These are phyloP conservation scores for Saitozyma sp. DNA, from an alignment of 768 basidiomycete genomes.

Conservation along the genomic window DNA sequence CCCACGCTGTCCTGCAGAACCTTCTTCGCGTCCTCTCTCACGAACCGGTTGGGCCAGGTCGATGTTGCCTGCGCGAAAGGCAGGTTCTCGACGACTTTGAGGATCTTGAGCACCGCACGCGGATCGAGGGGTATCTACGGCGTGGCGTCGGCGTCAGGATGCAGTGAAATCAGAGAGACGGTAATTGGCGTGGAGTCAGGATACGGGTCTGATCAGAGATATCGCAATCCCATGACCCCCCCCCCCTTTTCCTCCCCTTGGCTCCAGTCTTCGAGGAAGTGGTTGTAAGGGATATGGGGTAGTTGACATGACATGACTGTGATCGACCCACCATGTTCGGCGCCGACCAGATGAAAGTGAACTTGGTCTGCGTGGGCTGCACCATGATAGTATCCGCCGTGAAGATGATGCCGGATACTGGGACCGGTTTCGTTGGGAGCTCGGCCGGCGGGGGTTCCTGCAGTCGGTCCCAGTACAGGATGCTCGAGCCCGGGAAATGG, in stretches of 20 bases:
- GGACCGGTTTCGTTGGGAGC: conserved; percentile 30
- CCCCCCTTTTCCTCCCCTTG: no score
- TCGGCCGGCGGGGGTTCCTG: conserved; percentile 32
- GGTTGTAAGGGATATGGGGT: no score
- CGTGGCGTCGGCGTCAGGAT: not conserved
- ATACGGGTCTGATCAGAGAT: no score
- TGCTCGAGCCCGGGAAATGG: conserved; percentile 47
- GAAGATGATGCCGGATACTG: conserved; percentile 44
- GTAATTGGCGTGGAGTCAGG: no score
- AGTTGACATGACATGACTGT: not conserved
- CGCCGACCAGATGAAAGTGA: conserved; percentile 49
- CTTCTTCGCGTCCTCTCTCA: conserved; percentile 38
- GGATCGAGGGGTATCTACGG: conserved; percentile 48
- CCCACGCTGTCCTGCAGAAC: conserved; percentile 32
- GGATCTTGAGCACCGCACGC: conserved; percentile 24
- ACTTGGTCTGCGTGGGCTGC: conserved; percentile 43
- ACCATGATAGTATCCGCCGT: conserved; percentile 51
- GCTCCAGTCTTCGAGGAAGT: no score
- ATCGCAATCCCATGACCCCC: no score
- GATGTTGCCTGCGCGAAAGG: conserved; percentile 45
- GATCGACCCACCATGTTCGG: conserved; percentile 47
- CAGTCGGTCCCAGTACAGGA: conserved; percentile 49
- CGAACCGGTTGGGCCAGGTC: conserved; percentile 45
- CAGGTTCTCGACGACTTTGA: conserved; percentile 16
- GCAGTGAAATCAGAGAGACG: no score